phyloP scores from a whole-genome alignment of 441 rosid genomes.

The Erodium trifolium region DNA sequence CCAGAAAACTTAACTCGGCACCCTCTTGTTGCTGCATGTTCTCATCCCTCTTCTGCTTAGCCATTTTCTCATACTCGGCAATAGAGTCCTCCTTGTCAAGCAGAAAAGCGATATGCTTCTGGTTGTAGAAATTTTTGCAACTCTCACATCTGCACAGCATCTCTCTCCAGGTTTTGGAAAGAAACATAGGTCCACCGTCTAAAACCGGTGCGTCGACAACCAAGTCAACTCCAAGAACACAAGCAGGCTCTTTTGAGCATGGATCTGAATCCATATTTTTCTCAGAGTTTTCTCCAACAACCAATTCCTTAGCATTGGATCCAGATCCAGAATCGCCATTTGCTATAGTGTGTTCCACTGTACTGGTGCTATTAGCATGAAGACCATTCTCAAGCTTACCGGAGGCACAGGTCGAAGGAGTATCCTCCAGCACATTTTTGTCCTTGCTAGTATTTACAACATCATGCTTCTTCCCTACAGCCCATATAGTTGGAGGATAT shows the following conservation, averaged over 20 bases:
- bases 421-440: conserved; percentile 39
- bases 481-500: conserved; percentile 60
- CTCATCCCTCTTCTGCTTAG: conserved; percentile 82
- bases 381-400: conserved; percentile 33
- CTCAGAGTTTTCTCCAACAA: conserved; percentile 43
- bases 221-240: conserved; percentile 37
- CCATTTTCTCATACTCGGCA: conserved; percentile 74
- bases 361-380: conserved; percentile 18
- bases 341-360: conserved; percentile 13
- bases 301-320: conserved; percentile 21
- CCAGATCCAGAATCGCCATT: conserved; percentile 19
- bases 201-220: conserved; percentile 20
- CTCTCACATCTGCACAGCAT: conserved; percentile 62
- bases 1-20: conserved; percentile 50
- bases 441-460: conserved; percentile 31
- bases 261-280: conserved; percentile 24
- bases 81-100: conserved; percentile 79
- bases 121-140: conserved; percentile 53
- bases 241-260: conserved; percentile 20
- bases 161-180: conserved; percentile 78
- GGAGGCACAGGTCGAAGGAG: conserved; percentile 28
- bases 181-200: conserved; percentile 57
- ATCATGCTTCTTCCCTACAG: conserved; percentile 29
- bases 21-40: conserved; percentile 78
- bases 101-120: conserved; percentile 52